Evolutionary conservation across 2,329 filamentous ascomycete genomes (phyloP), one percentile per base, ranked within the genome.

Genomic region (Geosmithia putterillii): DNA sequence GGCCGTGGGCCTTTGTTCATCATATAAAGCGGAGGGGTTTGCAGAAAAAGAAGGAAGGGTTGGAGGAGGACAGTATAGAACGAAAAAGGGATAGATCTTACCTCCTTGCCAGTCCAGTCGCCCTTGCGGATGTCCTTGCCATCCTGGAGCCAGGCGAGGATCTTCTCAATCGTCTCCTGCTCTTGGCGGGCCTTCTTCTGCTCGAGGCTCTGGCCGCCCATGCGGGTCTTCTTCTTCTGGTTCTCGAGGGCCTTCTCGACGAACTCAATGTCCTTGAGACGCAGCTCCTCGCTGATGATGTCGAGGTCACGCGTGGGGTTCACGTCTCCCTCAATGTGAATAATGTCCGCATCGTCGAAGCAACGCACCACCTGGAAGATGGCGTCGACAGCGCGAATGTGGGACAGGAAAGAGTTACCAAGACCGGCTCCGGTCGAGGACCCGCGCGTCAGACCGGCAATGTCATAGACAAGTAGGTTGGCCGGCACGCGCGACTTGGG

Each of bases 281-380:
- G 81, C 59, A 98, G 72, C 70, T 98, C 92, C 60, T 96, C 89
- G 63, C 82, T 87, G 67, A 98, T 96, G 64, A 98, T 98, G 58
- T 87, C 85, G 53, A 98, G 67, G 73, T 98, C 92, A 60, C 92
- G 83, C 47, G 85, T 78, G 28, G 92, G 94, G 68, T 98, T 86
- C 55, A 98, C 94, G 57, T 98, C 92, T 62, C 92, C 94, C 74
- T 98, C 94, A 52, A 98, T 89, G 76, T 98, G 92, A 56, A 95
- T 96, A 57, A 98, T 98, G 69, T 98, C 92, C 47, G 90, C 92
- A 73, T 98, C 92, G 61, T 98, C 94, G 68, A 98, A 95, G 70
- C 86, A 94, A 56, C 89, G 82, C 34, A 95, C 89, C 38, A 95
- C 89, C 66, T 95, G 86, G 74, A 95, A 95, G 67, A 95, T 94